phyloP scores from a whole-genome alignment of 2,329 filamentous ascomycete species.

The Camillea tinctor region DNA sequence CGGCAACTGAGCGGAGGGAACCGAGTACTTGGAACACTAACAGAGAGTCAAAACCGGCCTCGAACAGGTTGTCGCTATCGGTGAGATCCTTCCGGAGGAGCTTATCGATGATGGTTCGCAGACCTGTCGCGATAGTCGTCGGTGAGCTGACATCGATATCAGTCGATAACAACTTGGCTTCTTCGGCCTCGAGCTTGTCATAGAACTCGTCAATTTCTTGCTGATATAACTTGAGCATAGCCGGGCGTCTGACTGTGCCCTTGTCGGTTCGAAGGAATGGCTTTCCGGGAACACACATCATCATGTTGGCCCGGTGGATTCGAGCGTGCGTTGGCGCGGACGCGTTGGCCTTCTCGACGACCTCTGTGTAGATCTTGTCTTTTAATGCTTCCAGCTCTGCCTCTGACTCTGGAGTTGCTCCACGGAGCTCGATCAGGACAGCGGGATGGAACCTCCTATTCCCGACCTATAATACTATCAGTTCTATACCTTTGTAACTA shows the following conservation, averaged over 20 bases:
- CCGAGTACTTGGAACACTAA: slow-evolving; percentile 35
- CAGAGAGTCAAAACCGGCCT: slow-evolving; percentile 38
- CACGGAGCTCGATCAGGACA: slow-evolving; percentile 19
- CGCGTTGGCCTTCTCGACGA: slow-evolving; percentile 23
- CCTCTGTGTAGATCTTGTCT: slow-evolving; percentile 21
- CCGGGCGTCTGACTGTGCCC: slow-evolving; percentile 27
- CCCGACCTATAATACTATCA: slow-evolving; percentile 1
- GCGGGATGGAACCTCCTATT: slow-evolving; percentile 22
- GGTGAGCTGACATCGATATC: slow-evolving; percentile 20
- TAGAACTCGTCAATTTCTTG: slow-evolving; percentile 29
- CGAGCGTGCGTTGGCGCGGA: slow-evolving; percentile 19
- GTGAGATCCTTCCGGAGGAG: slow-evolving; percentile 20
- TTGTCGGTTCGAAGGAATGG: slow-evolving; percentile 29
- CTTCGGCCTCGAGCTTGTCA: slow-evolving; percentile 19
- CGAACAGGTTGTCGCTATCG: slow-evolving; percentile 24
- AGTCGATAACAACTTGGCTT: slow-evolving; percentile 19
- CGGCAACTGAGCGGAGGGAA: slow-evolving; percentile 34
- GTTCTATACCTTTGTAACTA: not conserved
- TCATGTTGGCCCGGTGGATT: slow-evolving; percentile 24
- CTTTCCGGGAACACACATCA: slow-evolving; percentile 24
- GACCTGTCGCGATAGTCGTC: slow-evolving; percentile 13
- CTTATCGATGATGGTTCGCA: slow-evolving; percentile 17
- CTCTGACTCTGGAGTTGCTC: slow-evolving; percentile 8
- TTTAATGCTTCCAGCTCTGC: slow-evolving; percentile 14
- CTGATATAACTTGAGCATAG: slow-evolving; percentile 20